Percentiles rank a stretch among this genome's conserved stretches.
These are phyloP conservation scores for Chaetomium strumarium DNA, from an alignment of 2,329 filamentous ascomycete species.

Conservation along the genomic window DNA sequence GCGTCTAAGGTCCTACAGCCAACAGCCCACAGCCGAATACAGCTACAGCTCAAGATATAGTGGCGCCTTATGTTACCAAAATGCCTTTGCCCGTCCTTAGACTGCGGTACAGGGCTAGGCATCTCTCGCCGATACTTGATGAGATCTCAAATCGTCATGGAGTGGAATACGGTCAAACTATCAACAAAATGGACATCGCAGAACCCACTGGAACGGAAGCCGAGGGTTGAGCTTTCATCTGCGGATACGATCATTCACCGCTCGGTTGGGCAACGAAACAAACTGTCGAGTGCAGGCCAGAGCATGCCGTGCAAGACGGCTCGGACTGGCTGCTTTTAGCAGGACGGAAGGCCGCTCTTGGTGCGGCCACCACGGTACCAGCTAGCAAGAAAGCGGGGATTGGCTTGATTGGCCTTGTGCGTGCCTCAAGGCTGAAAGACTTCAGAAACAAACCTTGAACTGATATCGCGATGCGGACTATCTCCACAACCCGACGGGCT, in stretches of 20 bases:
- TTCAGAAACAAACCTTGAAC: neutral
- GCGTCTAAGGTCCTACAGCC: too few relatives aligned
- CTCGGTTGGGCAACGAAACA: too few relatives aligned
- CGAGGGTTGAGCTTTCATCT: neutral
- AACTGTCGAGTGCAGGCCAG: neutral
- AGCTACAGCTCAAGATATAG: too few relatives aligned
- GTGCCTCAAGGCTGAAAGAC: neutral
- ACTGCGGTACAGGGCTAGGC: too few relatives aligned
- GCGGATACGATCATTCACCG: neutral
- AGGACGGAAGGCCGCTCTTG: slow-evolving; percentile 1
- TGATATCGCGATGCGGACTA: neutral
- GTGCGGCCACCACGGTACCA: slow-evolving; percentile 12
- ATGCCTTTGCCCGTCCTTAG: too few relatives aligned
- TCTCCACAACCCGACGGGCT: neutral
- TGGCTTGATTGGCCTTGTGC: slow-evolving; percentile 7
- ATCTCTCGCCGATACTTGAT: too few relatives aligned
- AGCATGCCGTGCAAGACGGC: neutral
- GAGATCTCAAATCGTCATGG: too few relatives aligned
- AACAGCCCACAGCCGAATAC: too few relatives aligned
- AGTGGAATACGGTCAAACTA: too few relatives aligned
- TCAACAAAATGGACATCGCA: neutral
- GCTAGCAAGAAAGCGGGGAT: neutral
- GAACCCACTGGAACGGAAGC: neutral
- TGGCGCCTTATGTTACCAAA: too few relatives aligned
- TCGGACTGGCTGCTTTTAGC: neutral